Percentiles rank a stretch among this genome's conserved stretches.
Evolutionary conservation across 2,329 filamentous ascomycete species (phyloP).

Genomic region (Plectosphaerella sp.): DNA sequence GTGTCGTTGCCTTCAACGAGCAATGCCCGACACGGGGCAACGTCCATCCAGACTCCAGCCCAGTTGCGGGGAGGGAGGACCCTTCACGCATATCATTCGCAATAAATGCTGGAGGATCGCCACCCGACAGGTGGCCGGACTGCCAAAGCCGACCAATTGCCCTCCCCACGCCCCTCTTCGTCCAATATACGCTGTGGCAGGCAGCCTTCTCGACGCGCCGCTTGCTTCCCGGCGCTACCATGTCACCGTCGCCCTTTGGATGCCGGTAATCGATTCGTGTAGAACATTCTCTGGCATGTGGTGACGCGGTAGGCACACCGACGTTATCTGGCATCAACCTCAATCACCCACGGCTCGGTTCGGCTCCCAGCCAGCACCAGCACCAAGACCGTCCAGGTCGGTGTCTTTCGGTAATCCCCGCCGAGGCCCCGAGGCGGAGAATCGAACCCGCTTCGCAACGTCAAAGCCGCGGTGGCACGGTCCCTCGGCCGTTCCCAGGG

Average conservation of each 20-base stretch:
- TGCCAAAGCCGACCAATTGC: background rate
- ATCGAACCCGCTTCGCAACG: background rate
- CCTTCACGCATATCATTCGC: slow-evolving; percentile 7
- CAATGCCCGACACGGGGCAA: background rate
- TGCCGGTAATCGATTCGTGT: background rate
- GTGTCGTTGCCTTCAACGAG: slow-evolving; percentile 2
- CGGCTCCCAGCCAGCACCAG: too few relatives aligned
- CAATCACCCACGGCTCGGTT: too few relatives aligned
- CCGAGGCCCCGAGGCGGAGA: background rate
- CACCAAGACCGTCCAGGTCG: background rate
- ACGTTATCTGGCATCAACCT: too few relatives aligned
- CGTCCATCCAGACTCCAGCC: slow-evolving; percentile 3
- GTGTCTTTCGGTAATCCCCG: background rate
- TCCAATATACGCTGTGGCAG: background rate
- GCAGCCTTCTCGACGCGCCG: background rate
- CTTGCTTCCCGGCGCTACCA: background rate
- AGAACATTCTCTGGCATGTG: too few relatives aligned
- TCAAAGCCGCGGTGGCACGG: background rate
- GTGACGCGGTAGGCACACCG: too few relatives aligned
- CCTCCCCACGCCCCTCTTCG: background rate
- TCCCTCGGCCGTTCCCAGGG: background rate
- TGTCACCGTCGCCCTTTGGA: background rate
- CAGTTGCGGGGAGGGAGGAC: slow-evolving; percentile 3
- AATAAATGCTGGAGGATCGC: too few relatives aligned
- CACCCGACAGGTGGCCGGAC: background rate